Base-by-base conservation (phyloP, 345 rosid species). In the Hibiscus tridactylites region DNA sequence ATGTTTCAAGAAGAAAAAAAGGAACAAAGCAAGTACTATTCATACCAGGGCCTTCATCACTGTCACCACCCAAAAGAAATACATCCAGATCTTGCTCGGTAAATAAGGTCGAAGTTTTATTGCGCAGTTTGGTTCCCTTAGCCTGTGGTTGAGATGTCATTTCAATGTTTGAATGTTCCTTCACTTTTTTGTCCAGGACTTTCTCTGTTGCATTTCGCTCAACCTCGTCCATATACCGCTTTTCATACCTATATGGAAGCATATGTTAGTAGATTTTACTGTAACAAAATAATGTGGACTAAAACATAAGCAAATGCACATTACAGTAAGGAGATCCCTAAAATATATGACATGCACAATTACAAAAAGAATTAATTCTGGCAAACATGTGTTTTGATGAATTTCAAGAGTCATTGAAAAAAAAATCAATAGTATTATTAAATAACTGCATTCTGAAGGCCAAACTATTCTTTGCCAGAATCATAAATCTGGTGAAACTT, bases 41-140 rank as follows among this genome's bases (percentile, higher is more conserved):
- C 35, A 4, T 76, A 88, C 90, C 90, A 72, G 75, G 83, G 28
- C 78, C 86, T 21, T 79, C 92, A 61, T 88, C 92, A 80, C 86
- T 84, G 61, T 88, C 90, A 74, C 78, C 90, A 75, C 92, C 90
- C 66, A 84, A 66, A 62, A 88, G 92, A 79, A 88, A 88, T 61
- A 68, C 74, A 71, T 86, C 92, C 78, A 86, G 83, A 70, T 86
- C 92, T 71, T 84, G 81, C 70, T 88, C 90, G 15, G 73, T 26
- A 37, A 83, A 68, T 11, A 79, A 60, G 33, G 78, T 61, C 52
- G 85, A 77, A 42, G 78, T 61, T 79, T 81, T 85, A 74, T 57
- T 76, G 46, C 62, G 74, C 76, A 61, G 49, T 44, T 73, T 77
- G 11, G 78, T 67, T 71, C 79, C 77, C 66, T 71, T 76, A 7